A percentile compares a stretch with the other conserved stretches of the same genome.
These are phyloP conservation scores for Ilyonectria mors-panacis DNA, from an alignment of 2,329 filamentous ascomycete genomes.

Conservation along the genomic window DNA sequence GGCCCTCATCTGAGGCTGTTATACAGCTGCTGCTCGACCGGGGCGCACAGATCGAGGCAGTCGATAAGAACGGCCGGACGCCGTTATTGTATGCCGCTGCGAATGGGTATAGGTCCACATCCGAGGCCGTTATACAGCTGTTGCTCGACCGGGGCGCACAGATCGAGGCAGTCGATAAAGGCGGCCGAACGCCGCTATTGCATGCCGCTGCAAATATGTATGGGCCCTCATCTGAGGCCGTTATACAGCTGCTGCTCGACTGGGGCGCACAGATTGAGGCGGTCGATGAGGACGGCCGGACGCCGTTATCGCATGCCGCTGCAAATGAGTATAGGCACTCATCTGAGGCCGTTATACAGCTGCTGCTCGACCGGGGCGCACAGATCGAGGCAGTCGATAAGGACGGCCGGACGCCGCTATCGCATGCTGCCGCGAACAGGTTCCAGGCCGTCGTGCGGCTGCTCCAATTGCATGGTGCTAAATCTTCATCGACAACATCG, in stretches of 20 bases:
- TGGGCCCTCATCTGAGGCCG: too few species aligned
- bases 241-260: background rate
- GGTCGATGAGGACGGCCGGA: too few species aligned
- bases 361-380: background rate
- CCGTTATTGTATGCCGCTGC: background rate
- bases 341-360: too few species aligned
- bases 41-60: background rate
- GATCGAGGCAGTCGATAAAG: background rate
- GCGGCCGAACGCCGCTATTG: background rate
- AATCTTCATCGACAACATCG: background rate
- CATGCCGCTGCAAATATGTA: background rate
- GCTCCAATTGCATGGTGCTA: background rate
- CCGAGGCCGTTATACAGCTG: background rate
- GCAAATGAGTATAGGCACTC: background rate
- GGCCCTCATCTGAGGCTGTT: background rate
- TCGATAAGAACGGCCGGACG: background rate
- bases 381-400: background rate
- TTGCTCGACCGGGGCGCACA: background rate
- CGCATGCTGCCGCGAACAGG: too few species aligned
- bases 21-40: background rate
- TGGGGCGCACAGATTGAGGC: slow-evolving; percentile 3
- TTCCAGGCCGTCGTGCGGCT: too few species aligned
- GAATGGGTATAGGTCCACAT: too few species aligned
- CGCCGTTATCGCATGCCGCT: too few species aligned
- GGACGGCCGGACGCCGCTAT: too few species aligned